Conservation (phyloP, 163 green algal genomes). For the Volvox carteri region DNA sequence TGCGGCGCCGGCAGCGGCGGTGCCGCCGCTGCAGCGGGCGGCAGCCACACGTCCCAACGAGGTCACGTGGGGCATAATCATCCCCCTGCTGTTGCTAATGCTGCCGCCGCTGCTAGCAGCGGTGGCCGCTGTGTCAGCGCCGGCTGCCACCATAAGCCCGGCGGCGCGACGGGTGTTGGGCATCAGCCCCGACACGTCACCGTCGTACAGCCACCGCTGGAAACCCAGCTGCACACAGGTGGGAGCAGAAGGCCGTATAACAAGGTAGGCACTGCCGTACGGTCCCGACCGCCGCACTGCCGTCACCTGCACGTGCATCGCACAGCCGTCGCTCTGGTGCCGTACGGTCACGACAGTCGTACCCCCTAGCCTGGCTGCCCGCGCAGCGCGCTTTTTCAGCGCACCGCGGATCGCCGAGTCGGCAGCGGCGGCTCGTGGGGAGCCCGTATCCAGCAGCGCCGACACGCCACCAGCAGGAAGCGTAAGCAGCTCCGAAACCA, state of each 20-base stretch:
- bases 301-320: background rate
- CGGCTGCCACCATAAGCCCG: background rate
- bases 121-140: background rate
- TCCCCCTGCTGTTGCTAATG: background rate
- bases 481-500: background rate
- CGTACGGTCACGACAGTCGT: background rate
- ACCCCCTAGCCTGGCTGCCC: background rate
- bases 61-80: background rate
- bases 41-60: background rate
- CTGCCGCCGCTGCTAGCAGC: background rate
- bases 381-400: background rate
- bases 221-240: background rate
- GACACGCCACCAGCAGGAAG: background rate
- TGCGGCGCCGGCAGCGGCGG: too few relatives aligned
- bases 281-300: background rate
- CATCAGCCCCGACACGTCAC: conserved; percentile 7
- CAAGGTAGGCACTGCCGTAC: background rate
- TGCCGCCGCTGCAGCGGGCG: background rate
- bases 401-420: background rate
- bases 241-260: background rate
- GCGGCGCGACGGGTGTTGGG: background rate
- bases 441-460: background rate
- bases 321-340: conserved; percentile 20
- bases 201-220: conserved; percentile 3
- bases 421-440: too few relatives aligned